Conservation (phyloP, 495 filamentous ascomycete genomes). For the Hypoxylon crocopeplum region DNA sequence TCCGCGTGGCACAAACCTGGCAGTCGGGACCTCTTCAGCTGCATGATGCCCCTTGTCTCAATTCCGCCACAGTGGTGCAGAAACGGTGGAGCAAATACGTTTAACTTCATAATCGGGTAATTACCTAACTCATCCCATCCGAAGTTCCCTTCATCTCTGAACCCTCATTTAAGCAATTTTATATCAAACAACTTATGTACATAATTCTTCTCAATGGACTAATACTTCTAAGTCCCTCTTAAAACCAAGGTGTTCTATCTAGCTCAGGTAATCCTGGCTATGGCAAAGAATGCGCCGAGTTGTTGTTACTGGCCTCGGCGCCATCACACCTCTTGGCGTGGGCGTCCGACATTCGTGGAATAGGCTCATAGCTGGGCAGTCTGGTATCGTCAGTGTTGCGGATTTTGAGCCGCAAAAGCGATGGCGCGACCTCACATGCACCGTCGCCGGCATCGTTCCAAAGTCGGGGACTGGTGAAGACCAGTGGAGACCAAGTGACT, state of each 20-base stretch:
- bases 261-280: conserved; percentile 29
- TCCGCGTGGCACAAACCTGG: conserved; percentile 24
- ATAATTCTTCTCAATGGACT: neutral
- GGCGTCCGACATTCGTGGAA: conserved; percentile 82
- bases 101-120: too few species aligned
- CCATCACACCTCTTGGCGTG: conserved; percentile 88
- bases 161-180: too few species aligned
- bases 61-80: too few species aligned
- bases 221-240: neutral
- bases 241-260: neutral
- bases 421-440: conserved; percentile 77
- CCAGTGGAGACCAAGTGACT: conserved; percentile 78
- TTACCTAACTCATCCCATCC: too few species aligned
- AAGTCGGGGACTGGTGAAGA: conserved; percentile 27
- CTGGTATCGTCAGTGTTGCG: conserved; percentile 76
- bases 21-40: conserved; percentile 1
- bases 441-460: conserved; percentile 85
- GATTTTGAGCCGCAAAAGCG: conserved; percentile 55
- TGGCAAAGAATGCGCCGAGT: conserved; percentile 79
- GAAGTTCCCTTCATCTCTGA: too few species aligned
- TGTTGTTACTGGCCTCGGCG: conserved; percentile 92
- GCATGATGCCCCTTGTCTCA: too few species aligned
- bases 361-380: conserved; percentile 77
- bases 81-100: too few species aligned
- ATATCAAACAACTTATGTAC: neutral